Evolutionary conservation across 2,329 filamentous ascomycete species (phyloP), one percentile per base, ranked within the genome.

Genomic region (Lachnellula cervina): DNA sequence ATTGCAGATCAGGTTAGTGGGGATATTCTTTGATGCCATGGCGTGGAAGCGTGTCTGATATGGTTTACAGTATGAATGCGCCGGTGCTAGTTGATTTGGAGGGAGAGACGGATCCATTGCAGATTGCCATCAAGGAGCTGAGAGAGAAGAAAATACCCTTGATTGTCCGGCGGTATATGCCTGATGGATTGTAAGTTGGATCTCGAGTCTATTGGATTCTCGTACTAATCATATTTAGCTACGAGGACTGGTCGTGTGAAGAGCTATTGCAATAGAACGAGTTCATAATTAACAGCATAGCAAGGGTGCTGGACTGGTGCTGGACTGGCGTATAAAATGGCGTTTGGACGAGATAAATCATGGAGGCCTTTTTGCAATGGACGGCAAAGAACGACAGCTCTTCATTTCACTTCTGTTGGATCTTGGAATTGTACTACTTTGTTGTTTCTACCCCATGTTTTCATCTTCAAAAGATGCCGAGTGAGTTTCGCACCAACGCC

Each of bases 221-320:
- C 21, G 25, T 45, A 14, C 21, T 28, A 52, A 60, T 57, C 19
- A 56, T 47, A 9, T 13, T n/a, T 45, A 70, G 68, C 59, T 97
- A 97, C 74, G 94, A 99, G 80, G 94, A 99, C 73, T 99, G 94
- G 94, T 96, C 92, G 37, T 97, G 92, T 75, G 94, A 97, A 76
- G 94, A 99, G 75, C 80, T 97, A 62, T 81, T 96, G 44, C 66
- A 68, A 50, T 69, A 64, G 52, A 49, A 32, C 49, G 23, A 35
- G 44, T 51, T 55, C 40, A 34, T 35, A 51, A 49, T 35, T 23
- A 34, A 34, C 51, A 56, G 61, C 64, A 66, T 67, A 57, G 61
- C 62, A 58, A 60, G 42, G n/a, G 25, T 46, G 19, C 44, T 51
- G 58, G 59, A 21, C 21, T 21, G 21, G 21, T 21, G 55, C 58